These are phyloP conservation scores for Zizania palustris DNA, from an alignment of 202 grass and related monocot species.

Conservation along the genomic window DNA sequence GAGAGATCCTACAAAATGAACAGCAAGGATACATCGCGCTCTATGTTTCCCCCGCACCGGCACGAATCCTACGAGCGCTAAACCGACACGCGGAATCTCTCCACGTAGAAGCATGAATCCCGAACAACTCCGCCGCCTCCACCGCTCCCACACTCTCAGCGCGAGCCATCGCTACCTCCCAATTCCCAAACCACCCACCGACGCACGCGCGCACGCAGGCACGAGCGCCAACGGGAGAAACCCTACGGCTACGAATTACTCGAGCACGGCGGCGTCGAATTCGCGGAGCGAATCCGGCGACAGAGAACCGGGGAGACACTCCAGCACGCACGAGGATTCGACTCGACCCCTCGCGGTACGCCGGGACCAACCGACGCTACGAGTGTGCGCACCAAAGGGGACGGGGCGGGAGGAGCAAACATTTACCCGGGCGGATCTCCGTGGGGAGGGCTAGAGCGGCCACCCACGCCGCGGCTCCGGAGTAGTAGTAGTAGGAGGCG, in stretches of 20 bases:
- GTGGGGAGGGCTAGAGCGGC: background rate
- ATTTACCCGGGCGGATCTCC: constrained; percentile 39
- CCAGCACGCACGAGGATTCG: background rate
- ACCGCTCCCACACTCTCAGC: background rate
- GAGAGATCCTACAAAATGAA: background rate
- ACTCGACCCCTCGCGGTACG: background rate
- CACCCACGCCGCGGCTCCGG: background rate
- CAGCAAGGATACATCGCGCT: background rate
- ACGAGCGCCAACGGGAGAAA: no score
- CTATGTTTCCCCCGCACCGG: background rate
- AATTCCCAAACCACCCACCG: background rate
- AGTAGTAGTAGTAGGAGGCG: background rate
- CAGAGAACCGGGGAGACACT: background rate
- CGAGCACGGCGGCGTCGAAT: background rate
- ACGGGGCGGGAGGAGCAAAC: background rate
- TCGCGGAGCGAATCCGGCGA: constrained; percentile 15
- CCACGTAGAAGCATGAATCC: background rate
- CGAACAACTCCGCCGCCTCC: background rate
- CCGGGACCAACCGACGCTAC: background rate
- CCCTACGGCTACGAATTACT: background rate
- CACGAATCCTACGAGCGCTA: background rate
- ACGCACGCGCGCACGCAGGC: no score
- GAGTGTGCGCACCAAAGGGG: background rate
- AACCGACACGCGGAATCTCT: background rate
- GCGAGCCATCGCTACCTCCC: background rate